These are phyloP conservation scores for Amanita inopinata DNA, from an alignment of 768 basidiomycete species.

Conservation along the genomic window DNA sequence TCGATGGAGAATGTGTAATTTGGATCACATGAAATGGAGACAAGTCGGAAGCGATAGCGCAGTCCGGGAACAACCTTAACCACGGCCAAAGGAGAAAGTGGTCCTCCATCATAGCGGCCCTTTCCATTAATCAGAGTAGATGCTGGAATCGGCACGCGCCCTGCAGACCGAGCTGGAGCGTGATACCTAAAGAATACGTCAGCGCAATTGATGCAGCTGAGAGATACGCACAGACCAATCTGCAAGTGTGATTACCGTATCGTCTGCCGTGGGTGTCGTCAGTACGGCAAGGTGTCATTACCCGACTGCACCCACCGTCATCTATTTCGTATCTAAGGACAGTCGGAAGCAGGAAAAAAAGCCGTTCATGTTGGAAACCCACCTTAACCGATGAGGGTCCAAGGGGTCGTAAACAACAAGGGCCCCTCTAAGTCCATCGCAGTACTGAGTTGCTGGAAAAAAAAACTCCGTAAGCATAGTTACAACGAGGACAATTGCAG, in stretches of 20 bases:
- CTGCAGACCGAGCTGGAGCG: conserved; percentile 11
- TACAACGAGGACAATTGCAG: not conserved
- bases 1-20: conserved; percentile 31
- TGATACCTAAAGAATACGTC: conserved; percentile 18
- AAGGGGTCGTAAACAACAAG: conserved; percentile 29
- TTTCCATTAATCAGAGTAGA: conserved; percentile 37
- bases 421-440: conserved; percentile 31
- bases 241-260: conserved; percentile 33
- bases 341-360: not conserved
- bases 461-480: not conserved
- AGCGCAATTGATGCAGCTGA: not conserved
- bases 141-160: conserved; percentile 13
- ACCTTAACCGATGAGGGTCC: conserved; percentile 23
- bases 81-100: conserved; percentile 22
- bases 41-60: conserved; percentile 43
- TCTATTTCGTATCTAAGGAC: conserved; percentile 17
- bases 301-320: conserved; percentile 19
- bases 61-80: conserved; percentile 27
- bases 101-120: conserved; percentile 30
- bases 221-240: conserved; percentile 23
- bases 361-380: conserved; percentile 15
- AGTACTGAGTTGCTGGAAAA: conserved; percentile 33
- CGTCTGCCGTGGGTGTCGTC: conserved; percentile 17
- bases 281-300: no score
- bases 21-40: conserved; percentile 36